Base-by-base conservation (phyloP, 441 rosid species). In the Pelargonium cotyledonis region DNA sequence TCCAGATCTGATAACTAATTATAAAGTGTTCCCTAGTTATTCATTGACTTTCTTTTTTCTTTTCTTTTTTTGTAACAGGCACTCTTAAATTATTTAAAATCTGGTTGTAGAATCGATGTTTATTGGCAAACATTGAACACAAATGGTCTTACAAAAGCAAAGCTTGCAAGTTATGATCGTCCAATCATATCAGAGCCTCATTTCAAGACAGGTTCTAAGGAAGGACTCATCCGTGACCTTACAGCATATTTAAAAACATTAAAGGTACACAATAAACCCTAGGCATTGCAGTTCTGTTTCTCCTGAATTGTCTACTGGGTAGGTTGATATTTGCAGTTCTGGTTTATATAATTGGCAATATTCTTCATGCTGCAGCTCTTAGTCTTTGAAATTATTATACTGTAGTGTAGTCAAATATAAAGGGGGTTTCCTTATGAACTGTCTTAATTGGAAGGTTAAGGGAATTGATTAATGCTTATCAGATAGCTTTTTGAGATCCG, bases 241-340 rank as follows among this genome's bases (percentile, higher is more conserved):
- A 78, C 83, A 69, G 81, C 81, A 83, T 85, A 88, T 74, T 82
- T 83, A 82, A 86, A 84, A 82, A 86, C 88, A n/a, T 76, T 86
- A 66, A 88, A 85, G 93, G 90, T 86, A 80, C 29, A 14, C 62
- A 44, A 21, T 2, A 43, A 73, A 40, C 51, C 18, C 10, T 14
- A 26, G 71, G 62, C 46, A 44, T 43, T 65, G 40, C 60, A 21
- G 4, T 14, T 7, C 7, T 69, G 26, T 15, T 61, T 61, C 10
- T 69, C 44, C 21, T 69, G 23, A 21, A 61, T 40, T 60, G 12
- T 49, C 12, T 40, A 19, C 40, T 35, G 23, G 14, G 11, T 60
- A 47, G 10, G 15, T 29, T 68, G 65, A 38, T 14, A 68, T 60
- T 58, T 41, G 71, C 53, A 19, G 69, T 57, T 7, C 2, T 12